These are phyloP conservation scores for Sesbania bispinosa DNA, from an alignment of 306 rosid genomes.

Conservation along the genomic window DNA sequence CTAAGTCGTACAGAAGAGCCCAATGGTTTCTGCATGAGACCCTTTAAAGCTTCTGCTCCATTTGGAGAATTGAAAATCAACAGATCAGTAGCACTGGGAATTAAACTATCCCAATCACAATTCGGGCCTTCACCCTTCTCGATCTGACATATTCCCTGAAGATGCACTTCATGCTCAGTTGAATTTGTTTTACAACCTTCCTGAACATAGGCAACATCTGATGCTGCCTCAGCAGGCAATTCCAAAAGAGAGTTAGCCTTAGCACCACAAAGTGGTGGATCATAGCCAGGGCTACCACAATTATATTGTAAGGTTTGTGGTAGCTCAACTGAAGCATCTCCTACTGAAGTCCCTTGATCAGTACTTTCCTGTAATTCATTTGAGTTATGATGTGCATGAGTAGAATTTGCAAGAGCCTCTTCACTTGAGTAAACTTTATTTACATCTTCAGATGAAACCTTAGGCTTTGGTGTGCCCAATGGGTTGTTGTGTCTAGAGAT, in stretches of 20 bases:
- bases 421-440: slow-evolving; percentile 35
- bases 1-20: slow-evolving; percentile 37
- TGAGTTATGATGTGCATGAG: slow-evolving; percentile 30
- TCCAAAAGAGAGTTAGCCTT: slow-evolving; percentile 35
- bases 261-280: slow-evolving; percentile 23
- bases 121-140: slow-evolving; percentile 42
- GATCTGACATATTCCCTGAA: slow-evolving; percentile 30
- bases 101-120: slow-evolving; percentile 67
- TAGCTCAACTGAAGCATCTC: slow-evolving; percentile 46
- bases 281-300: slow-evolving; percentile 52
- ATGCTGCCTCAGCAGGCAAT: slow-evolving; percentile 30
- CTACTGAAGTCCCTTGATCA: slow-evolving; percentile 28
- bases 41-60: slow-evolving; percentile 53
- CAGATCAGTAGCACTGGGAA: slow-evolving; percentile 51
- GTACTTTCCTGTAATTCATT: slow-evolving; percentile 34
- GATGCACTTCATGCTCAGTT: slow-evolving; percentile 34
- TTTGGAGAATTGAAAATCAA: slow-evolving; percentile 67
- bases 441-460: slow-evolving; percentile 44
- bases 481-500: slow-evolving; percentile 42
- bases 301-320: slow-evolving; percentile 46
- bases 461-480: slow-evolving; percentile 45
- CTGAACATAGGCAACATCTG: slow-evolving; percentile 38
- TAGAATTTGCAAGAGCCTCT: slow-evolving; percentile 29
- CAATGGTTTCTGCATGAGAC: slow-evolving; percentile 46
- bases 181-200: slow-evolving; percentile 35